Evolutionary conservation across 371 early-diverging fungal species (phyloP).

Genomic region (Batkoa obscura): DNA sequence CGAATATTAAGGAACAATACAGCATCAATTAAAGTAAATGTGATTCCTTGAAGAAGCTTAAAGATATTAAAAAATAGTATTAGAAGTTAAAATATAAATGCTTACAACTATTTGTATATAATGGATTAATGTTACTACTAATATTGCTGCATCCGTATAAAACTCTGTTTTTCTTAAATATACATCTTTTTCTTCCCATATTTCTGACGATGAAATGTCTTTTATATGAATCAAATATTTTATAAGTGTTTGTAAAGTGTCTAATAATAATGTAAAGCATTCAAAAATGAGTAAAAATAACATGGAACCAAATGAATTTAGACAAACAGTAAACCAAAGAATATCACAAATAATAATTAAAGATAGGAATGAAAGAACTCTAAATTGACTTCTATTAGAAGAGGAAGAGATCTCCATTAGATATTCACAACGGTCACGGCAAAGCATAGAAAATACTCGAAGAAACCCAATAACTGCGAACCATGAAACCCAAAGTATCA

Average conservation of each 20-base stretch:
- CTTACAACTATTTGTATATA: constrained; percentile 40
- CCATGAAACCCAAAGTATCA: constrained; percentile 37
- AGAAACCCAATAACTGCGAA: constrained; percentile 40
- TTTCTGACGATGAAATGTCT: constrained; percentile 19
- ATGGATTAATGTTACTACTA: constrained; percentile 34
- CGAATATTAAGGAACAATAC: constrained; percentile 40
- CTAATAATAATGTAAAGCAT: constrained; percentile 30
- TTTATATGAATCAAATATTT: constrained; percentile 35
- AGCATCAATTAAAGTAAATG: constrained; percentile 39
- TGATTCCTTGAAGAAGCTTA: constrained; percentile 40
- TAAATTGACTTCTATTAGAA: constrained; percentile 23
- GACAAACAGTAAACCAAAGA: constrained; percentile 33
- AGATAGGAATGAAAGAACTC: constrained; percentile 23
- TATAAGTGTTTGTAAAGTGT: constrained; percentile 35
- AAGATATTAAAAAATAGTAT: not conserved
- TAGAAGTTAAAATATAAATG: not conserved
- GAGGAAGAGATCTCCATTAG: constrained; percentile 18
- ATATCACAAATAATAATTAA: constrained; percentile 27
- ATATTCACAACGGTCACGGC: constrained; percentile 41
- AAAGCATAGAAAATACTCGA: constrained; percentile 36
- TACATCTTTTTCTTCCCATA: constrained; percentile 28
- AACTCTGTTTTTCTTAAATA: constrained; percentile 37
- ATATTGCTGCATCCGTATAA: constrained; percentile 31
- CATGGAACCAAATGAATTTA: constrained; percentile 31
- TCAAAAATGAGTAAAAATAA: constrained; percentile 36